A percentile compares a stretch with the other conserved stretches of the same genome.
Evolutionary conservation across 345 rosid genomes (phyloP).

Genomic region (Nephelium lappaceum): DNA sequence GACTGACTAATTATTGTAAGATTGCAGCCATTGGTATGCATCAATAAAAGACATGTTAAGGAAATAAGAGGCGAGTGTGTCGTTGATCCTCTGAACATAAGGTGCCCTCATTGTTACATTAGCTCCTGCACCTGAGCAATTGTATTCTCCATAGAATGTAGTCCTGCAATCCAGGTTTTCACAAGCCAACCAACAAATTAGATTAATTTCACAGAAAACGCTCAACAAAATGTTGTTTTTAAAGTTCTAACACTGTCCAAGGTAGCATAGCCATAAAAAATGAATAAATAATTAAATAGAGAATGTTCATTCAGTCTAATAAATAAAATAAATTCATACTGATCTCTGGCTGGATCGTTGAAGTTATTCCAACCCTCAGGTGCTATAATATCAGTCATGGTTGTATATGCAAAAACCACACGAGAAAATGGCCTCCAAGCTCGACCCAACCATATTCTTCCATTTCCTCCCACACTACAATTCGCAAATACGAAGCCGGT

Average conservation of each 20-base stretch:
- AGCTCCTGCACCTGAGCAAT: conserved; percentile 78
- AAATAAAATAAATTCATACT: conserved; percentile 33
- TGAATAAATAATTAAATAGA: too few species aligned
- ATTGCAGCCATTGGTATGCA: conserved; percentile 75
- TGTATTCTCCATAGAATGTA: conserved; percentile 70
- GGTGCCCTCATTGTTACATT: conserved; percentile 53
- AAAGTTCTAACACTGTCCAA: too few species aligned
- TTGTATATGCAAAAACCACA: conserved; percentile 59
- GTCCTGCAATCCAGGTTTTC: conserved; percentile 47
- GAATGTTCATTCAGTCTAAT: too few species aligned
- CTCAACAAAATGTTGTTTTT: too few species aligned
- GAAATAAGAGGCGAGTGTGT: conserved; percentile 59
- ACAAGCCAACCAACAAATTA: neutral
- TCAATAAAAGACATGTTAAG: conserved; percentile 60
- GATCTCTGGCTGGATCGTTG: conserved; percentile 78
- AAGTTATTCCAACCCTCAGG: conserved; percentile 93
- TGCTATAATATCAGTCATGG: conserved; percentile 77
- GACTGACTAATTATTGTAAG: neutral
- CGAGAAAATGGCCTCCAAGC: conserved; percentile 91
- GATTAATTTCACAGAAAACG: too few species aligned
- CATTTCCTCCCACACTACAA: conserved; percentile 73
- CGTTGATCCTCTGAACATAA: conserved; percentile 66
- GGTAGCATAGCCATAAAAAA: too few species aligned
- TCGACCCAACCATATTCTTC: conserved; percentile 88
- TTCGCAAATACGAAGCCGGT: conserved; percentile 73